Percentiles rank a stretch among this genome's conserved stretches.
Conservation (phyloP, 2,329 filamentous ascomycete species). For the Mycogone perniciosa region DNA sequence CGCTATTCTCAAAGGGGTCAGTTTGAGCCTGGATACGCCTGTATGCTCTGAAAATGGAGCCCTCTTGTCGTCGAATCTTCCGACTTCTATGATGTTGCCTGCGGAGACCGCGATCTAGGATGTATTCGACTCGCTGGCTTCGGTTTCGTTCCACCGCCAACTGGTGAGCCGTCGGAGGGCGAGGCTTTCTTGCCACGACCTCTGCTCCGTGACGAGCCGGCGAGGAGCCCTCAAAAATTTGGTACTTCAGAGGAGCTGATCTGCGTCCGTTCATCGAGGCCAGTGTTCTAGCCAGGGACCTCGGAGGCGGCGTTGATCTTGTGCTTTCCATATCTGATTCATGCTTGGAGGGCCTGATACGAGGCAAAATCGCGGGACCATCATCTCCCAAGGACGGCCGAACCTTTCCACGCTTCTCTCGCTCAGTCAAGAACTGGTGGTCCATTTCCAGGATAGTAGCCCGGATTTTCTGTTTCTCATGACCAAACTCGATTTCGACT, state of each 20-base stretch:
- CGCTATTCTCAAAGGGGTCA: constrained; percentile 56
- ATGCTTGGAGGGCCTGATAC: constrained; percentile 58
- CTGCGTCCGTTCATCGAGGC: constrained; percentile 28
- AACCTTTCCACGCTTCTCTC: constrained; percentile 50
- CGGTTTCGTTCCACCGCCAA: constrained; percentile 74
- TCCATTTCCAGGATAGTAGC: constrained; percentile 71
- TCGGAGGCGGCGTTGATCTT: constrained; percentile 37
- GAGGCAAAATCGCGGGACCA: constrained; percentile 53
- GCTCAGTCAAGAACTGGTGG: constrained; percentile 59
- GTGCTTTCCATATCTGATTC: constrained; percentile 43
- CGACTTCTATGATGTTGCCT: constrained; percentile 58
- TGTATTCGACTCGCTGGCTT: constrained; percentile 73
- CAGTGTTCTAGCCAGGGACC: constrained; percentile 22
- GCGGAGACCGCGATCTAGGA: constrained; percentile 68
- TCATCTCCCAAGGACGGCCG: constrained; percentile 39
- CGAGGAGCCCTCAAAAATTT: constrained; percentile 55
- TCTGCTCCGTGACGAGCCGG: constrained; percentile 51
- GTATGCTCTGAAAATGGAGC: constrained; percentile 60
- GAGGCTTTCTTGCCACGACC: constrained; percentile 55
- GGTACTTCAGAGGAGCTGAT: constrained; percentile 49
- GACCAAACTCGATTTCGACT: constrained; percentile 64
- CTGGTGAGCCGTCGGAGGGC: constrained; percentile 76
- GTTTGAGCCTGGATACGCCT: constrained; percentile 52
- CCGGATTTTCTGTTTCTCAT: constrained; percentile 66
- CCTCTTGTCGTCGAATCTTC: constrained; percentile 56